Conservation (phyloP, 1,139 yeast genomes). For the Lodderomyces beijingensis region DNA sequence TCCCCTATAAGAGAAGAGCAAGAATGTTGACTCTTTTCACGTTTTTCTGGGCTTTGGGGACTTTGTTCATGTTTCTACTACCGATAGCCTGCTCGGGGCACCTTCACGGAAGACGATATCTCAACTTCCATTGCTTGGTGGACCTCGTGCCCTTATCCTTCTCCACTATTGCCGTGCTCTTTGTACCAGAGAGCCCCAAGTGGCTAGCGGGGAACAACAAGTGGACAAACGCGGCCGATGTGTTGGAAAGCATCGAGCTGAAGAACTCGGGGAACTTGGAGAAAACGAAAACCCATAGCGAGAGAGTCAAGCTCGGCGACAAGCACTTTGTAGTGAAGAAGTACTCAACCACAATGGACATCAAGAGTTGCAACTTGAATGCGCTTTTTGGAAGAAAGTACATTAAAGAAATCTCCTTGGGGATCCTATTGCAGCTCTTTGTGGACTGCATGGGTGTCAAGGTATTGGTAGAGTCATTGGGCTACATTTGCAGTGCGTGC, state of each 20-base stretch:
- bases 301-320: slow-evolving; percentile 15
- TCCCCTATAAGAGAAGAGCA: slow-evolving; percentile 22
- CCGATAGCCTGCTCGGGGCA: slow-evolving; percentile 3
- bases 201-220: slow-evolving; percentile 29
- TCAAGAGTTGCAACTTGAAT: slow-evolving; percentile 18
- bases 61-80: slow-evolving; percentile 19
- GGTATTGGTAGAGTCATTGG: slow-evolving; percentile 23
- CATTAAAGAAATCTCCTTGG: slow-evolving; percentile 20
- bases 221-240: slow-evolving; percentile 31
- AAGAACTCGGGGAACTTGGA: slow-evolving; percentile 6
- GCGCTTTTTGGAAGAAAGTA: slow-evolving; percentile 20
- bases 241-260: slow-evolving; percentile 15
- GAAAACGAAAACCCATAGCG: slow-evolving; percentile 4
- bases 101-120: slow-evolving; percentile 6
- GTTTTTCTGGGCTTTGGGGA: slow-evolving; percentile 19
- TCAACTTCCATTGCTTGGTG: slow-evolving; percentile 20
- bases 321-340: slow-evolving; percentile 23
- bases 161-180: slow-evolving; percentile 12
- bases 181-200: slow-evolving; percentile 34
- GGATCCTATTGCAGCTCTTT: slow-evolving; percentile 21
- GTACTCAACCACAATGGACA: slow-evolving; percentile 21
- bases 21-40: slow-evolving; percentile 10
- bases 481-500: slow-evolving; percentile 26
- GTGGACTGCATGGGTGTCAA: slow-evolving; percentile 24
- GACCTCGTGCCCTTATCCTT: slow-evolving; percentile 23